Base-by-base conservation (phyloP, 176 grass and related monocot species). In the Elaeis guineensis region DNA sequence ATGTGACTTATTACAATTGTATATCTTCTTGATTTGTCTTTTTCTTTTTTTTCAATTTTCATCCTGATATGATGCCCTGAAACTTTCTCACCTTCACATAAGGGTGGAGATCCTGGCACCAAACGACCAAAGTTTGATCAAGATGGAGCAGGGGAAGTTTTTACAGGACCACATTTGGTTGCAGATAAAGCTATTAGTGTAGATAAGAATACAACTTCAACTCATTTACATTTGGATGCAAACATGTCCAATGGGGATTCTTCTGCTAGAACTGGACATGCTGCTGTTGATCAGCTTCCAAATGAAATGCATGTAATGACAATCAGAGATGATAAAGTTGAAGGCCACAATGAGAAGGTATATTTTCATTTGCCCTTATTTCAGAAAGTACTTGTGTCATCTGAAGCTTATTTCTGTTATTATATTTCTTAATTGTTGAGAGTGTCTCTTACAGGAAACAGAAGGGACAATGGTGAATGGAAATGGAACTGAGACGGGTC, bases 301-400 rank as follows among this genome's bases (percentile, higher is more conserved):
- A 71, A 21, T 2, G 54, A 71, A 60, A 71, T 71, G 56, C 56
- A 71, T 51, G 39, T 17, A 4, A 51, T 71, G 56, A 71, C 56
- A 52, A 51, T 71, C 30, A 51, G 48, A 60, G 68, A 70, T 15
- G 68, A 70, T 52, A 71, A 71, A 60, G 16, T 50, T 60, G 49
- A 60, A 16, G 9, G 19, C 44, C 55, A 52, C 11, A 60, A 71
- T 52, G 57, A 59, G 56, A 70, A 70, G 44, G 68, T 51, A 19
- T 51, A 22, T 29, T 16, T 19, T 44, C 50, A 22, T 20, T 6
- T 15, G 25, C 11, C 3, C 17, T 17, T 52, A 24, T 14, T 26
- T 24, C 24, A 12, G 25, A 52, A 55, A 4, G 15, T 35, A 44
- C 16, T 35, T 8, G 16, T 57, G 17, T 21, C 8, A 55, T 65